These are phyloP conservation scores for Cordyceps sp. DNA, from an alignment of 2,329 filamentous ascomycete genomes.

Conservation along the genomic window DNA sequence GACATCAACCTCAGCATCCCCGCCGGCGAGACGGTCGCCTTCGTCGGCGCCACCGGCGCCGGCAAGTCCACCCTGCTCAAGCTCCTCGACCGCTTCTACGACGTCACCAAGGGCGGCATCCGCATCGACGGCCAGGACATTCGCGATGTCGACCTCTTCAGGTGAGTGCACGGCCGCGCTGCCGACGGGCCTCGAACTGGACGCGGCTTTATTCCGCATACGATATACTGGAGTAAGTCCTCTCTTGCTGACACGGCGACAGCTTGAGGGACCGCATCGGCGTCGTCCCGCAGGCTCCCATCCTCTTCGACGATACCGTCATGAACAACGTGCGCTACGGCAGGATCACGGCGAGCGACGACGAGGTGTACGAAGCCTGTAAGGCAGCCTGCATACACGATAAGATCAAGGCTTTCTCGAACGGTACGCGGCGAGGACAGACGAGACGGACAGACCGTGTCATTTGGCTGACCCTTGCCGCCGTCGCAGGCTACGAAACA, in stretches of 20 bases:
- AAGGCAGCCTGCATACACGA: conserved; percentile 40
- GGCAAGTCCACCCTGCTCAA: conserved; percentile 42
- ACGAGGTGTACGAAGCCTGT: conserved; percentile 37
- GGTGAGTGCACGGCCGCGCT: conserved; percentile 10
- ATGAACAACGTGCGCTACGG: conserved; percentile 44
- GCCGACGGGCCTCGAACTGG: too few species aligned
- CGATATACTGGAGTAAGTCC: too few species aligned
- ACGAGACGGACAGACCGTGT: background rate
- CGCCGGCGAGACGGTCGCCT: conserved; percentile 37
- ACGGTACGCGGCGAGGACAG: conserved; percentile 17
- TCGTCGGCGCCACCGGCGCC: conserved; percentile 43
- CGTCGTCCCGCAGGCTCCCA: conserved; percentile 37
- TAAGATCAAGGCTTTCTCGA: conserved; percentile 35
- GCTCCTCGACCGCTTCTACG: conserved; percentile 42
- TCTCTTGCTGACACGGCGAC: background rate
- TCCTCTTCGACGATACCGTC: conserved; percentile 40
- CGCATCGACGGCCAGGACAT: conserved; percentile 40
- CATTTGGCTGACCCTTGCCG: background rate
- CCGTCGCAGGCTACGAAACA: conserved; percentile 25
- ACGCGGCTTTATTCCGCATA: too few species aligned
- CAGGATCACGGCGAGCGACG: conserved; percentile 33
- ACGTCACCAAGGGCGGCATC: conserved; percentile 34
- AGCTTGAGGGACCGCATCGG: conserved; percentile 37
- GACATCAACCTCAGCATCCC: conserved; percentile 31
- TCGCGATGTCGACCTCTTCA: conserved; percentile 32